Evolutionary conservation across 495 filamentous ascomycete genomes (phyloP).

Genomic region (Schizothecium vesticola): DNA sequence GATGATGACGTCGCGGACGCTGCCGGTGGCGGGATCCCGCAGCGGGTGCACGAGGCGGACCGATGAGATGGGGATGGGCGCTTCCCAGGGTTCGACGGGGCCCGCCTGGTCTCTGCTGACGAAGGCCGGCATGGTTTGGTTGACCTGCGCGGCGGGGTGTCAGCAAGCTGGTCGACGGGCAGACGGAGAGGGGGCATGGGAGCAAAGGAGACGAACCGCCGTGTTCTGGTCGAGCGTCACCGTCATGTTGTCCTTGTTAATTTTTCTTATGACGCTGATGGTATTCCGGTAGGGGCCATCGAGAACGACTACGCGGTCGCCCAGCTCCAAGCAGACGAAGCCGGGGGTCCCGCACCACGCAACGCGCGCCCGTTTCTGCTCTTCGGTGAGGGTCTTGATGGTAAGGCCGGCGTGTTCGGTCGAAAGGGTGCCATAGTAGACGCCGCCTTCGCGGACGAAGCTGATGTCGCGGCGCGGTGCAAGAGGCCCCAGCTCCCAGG

Average conservation of each 20-base stretch:
- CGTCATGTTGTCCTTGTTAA: constrained; percentile 53
- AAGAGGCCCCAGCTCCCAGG: constrained; percentile 70
- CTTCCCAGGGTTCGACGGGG: constrained; percentile 40
- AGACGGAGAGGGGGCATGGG: not conserved
- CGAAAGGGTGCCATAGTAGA: constrained; percentile 24
- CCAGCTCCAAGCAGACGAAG: constrained; percentile 57
- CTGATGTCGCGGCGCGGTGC: constrained; percentile 67
- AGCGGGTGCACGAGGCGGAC: constrained; percentile 79
- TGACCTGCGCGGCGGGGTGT: constrained; percentile 39
- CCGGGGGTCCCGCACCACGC: constrained; percentile 49
- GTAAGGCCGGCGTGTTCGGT: constrained; percentile 25
- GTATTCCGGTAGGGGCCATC: constrained; percentile 73
- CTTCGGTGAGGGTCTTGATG: constrained; percentile 8
- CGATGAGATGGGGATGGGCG: constrained; percentile 58
- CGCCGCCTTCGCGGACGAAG: constrained; percentile 31
- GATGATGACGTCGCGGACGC: constrained; percentile 66
- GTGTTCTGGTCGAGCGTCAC: constrained; percentile 61
- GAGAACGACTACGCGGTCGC: constrained; percentile 73
- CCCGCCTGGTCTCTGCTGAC: constrained; percentile 37
- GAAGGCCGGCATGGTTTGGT: constrained; percentile 53
- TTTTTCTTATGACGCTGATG: constrained; percentile 61
- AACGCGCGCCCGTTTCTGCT: constrained; percentile 27
- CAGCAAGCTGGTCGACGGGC: constrained; percentile 1
- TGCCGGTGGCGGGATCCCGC: constrained; percentile 55
- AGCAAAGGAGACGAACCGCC: constrained; percentile 48